Conservation (phyloP, 371 early-diverging fungal species). For the Mortierella polycephala region DNA sequence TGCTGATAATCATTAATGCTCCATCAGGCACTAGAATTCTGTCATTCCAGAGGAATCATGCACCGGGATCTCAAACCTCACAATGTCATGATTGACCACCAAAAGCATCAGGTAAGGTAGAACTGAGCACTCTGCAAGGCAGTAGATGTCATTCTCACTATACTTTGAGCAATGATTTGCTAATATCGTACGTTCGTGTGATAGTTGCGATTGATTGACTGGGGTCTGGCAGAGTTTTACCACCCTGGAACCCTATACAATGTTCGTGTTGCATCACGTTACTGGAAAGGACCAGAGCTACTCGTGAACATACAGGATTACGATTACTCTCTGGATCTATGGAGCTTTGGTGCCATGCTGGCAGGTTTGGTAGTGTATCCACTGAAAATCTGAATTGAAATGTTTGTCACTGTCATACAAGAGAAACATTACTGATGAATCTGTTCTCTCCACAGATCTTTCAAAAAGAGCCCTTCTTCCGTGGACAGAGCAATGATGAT, state of each 20-base stretch:
- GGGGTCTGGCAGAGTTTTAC: conserved; percentile 99
- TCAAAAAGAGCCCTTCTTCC: conserved; percentile 98
- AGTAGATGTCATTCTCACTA: not conserved
- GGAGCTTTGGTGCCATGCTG: conserved; percentile 99
- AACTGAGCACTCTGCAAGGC: not conserved
- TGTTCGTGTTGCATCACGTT: conserved; percentile 98
- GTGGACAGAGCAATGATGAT: conserved; percentile 97
- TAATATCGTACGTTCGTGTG: no score
- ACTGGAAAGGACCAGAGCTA: conserved; percentile 99
- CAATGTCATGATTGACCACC: conserved; percentile 99
- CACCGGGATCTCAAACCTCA: conserved; percentile 99
- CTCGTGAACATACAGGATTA: conserved; percentile 97
- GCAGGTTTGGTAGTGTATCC: conserved; percentile 85
- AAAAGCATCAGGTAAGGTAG: conserved; percentile 77
- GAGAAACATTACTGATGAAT: not conserved
- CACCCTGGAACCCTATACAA: conserved; percentile 98
- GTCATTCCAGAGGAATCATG: conserved; percentile 99
- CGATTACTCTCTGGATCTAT: conserved; percentile 99
- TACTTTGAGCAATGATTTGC: not conserved
- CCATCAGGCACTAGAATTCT: conserved; percentile 90
- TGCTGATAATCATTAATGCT: not conserved
- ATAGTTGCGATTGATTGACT: conserved; percentile 96
- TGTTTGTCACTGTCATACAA: not conserved
- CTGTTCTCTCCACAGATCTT: conserved; percentile 75
- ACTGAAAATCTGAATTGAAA: not conserved